Percentiles rank a stretch among this genome's conserved stretches.
phyloP scores from a whole-genome alignment of 768 basidiomycete species.

The Boletus tylopilopsis region DNA sequence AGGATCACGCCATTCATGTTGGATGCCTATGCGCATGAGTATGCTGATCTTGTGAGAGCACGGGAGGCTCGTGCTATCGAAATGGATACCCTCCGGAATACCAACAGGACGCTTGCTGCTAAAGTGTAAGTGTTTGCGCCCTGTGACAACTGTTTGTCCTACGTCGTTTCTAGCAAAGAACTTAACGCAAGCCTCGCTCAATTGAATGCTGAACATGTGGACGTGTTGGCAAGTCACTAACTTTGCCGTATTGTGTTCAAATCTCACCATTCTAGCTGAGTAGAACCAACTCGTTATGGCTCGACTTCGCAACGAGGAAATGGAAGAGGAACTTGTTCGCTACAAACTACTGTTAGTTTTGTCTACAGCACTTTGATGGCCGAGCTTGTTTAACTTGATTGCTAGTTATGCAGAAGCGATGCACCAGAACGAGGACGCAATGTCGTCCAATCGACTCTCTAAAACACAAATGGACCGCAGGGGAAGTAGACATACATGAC shows the following conservation, averaged over 20 bases:
- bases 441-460: constrained; percentile 62
- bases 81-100: constrained; percentile 77
- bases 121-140: constrained; percentile 66
- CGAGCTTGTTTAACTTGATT: not conserved
- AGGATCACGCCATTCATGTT: constrained; percentile 95
- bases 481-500: constrained; percentile 19
- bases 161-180: constrained; percentile 52
- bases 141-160: not conserved
- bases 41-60: constrained; percentile 72
- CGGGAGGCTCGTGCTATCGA: constrained; percentile 82
- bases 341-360: constrained; percentile 77
- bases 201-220: constrained; percentile 79
- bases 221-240: constrained; percentile 50
- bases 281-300: constrained; percentile 90
- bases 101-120: constrained; percentile 67
- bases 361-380: not conserved
- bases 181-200: constrained; percentile 78
- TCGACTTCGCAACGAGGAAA: constrained; percentile 85
- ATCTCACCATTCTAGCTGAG: constrained; percentile 22
- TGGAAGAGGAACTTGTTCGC: constrained; percentile 89
- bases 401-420: constrained; percentile 68
- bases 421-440: constrained; percentile 71
- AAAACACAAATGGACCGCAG: constrained; percentile 13
- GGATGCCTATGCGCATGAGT: constrained; percentile 85
- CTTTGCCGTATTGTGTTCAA: not conserved